Percentiles rank a stretch among this genome's conserved stretches.
These are phyloP conservation scores for Amaranthus cruentus DNA, from an alignment of 148 eudicot species.

Conservation along the genomic window DNA sequence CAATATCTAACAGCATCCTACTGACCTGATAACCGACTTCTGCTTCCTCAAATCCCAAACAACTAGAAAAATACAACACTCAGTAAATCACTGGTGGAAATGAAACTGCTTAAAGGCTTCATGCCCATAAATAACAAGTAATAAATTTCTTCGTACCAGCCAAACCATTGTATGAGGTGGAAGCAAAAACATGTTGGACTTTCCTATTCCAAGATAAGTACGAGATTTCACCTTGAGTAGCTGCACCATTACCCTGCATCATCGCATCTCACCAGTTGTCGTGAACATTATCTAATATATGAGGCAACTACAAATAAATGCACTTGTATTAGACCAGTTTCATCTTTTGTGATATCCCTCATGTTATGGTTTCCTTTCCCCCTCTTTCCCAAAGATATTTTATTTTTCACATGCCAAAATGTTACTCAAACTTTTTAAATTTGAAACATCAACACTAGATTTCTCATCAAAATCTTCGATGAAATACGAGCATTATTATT, in stretches of 20 bases:
- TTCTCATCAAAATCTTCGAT: neutral
- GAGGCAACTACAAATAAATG: neutral
- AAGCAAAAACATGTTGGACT: slow-evolving; percentile 87
- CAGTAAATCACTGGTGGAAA: slow-evolving; percentile 1
- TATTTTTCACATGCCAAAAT: neutral
- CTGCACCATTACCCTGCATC: slow-evolving; percentile 76
- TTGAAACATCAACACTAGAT: neutral
- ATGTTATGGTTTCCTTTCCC: neutral
- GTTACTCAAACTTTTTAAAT: neutral
- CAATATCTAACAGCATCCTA: neutral
- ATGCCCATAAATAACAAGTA: neutral
- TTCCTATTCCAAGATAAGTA: slow-evolving; percentile 92
- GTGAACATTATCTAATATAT: slow-evolving; percentile 2
- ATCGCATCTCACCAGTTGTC: slow-evolving; percentile 15
- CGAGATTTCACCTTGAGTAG: slow-evolving; percentile 94
- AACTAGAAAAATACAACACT: slow-evolving; percentile 41
- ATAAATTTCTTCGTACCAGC: slow-evolving; percentile 49
- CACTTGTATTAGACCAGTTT: neutral
- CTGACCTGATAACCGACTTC: slow-evolving; percentile 84
- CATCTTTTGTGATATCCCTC: neutral
- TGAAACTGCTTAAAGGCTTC: neutral
- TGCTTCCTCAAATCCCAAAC: slow-evolving; percentile 98
- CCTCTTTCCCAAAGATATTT: neutral
- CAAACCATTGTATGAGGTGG: slow-evolving; percentile 83
- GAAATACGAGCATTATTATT: neutral